phyloP scores from a whole-genome alignment of 2,329 filamentous ascomycete species.

The Geosmithia putterillii region DNA sequence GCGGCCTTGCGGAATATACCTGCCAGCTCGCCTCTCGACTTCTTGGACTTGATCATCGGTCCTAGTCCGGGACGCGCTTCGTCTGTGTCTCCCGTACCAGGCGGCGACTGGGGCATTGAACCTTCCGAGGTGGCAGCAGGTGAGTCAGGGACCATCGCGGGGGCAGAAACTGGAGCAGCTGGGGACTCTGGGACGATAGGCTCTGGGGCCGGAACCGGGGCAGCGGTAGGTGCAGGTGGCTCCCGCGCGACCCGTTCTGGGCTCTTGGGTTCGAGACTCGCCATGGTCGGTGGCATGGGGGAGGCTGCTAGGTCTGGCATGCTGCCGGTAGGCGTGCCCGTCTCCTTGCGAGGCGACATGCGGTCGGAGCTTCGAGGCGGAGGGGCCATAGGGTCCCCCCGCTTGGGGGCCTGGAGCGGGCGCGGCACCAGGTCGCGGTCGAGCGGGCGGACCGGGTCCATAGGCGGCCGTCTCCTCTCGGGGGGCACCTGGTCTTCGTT shows the following conservation, averaged over 20 bases:
- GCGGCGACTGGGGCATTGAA: neutral
- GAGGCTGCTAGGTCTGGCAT: conserved; percentile 14
- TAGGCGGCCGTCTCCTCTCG: conserved; percentile 53
- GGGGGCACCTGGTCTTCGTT: conserved; percentile 36
- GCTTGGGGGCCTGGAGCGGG: conserved; percentile 33
- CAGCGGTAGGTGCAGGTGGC: neutral
- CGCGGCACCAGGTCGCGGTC: conserved; percentile 46
- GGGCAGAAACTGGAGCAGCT: conserved; percentile 1
- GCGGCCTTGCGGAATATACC: conserved; percentile 72
- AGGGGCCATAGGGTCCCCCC: conserved; percentile 30
- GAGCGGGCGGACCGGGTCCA: conserved; percentile 45
- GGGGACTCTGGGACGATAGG: neutral
- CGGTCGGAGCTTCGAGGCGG: conserved; percentile 39
- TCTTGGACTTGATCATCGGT: conserved; percentile 80
- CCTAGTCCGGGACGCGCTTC: conserved; percentile 62
- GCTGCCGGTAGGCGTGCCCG: conserved; percentile 8
- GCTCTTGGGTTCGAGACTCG: neutral
- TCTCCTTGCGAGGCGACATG: conserved; percentile 31
- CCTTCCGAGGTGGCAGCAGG: neutral
- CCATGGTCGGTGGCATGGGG: conserved; percentile 3
- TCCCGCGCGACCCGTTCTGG: neutral
- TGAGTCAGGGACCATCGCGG: neutral
- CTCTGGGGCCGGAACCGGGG: conserved; percentile 2
- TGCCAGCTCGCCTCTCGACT: conserved; percentile 60
- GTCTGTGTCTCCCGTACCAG: conserved; percentile 2